phyloP scores from a whole-genome alignment of 2,329 filamentous ascomycete species.

The Talaromyces sp. region DNA sequence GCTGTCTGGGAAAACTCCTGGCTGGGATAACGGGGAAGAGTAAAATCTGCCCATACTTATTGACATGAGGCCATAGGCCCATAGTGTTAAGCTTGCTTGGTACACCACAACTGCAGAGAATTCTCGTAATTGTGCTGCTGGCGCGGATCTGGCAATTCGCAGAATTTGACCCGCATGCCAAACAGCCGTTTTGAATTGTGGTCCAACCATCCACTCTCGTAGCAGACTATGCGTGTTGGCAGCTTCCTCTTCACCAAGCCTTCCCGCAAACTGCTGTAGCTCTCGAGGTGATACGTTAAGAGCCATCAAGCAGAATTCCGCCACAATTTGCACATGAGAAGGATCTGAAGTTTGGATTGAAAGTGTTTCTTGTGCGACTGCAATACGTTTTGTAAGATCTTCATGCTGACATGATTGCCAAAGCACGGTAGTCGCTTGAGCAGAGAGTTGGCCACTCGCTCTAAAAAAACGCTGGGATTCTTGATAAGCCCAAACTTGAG shows the following conservation, averaged over 20 bases:
- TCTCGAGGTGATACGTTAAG: slow-evolving; percentile 1
- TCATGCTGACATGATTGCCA: slow-evolving; percentile 1
- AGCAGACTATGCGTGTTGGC: not conserved
- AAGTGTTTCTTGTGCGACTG: not conserved
- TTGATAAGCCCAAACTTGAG: slow-evolving; percentile 1
- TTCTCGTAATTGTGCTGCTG: not conserved
- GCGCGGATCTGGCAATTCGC: not conserved
- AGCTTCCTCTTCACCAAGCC: not conserved
- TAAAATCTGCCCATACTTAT: not conserved
- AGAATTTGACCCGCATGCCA: slow-evolving; percentile 1
- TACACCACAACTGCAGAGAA: not conserved
- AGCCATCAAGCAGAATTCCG: slow-evolving; percentile 1
- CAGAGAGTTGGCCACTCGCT: not conserved
- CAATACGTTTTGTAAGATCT: not conserved
- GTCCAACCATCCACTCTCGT: not conserved
- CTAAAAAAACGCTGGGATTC: slow-evolving; percentile 1
- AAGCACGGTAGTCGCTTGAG: not conserved
- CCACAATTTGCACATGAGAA: not conserved
- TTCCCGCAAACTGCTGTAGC: not conserved
- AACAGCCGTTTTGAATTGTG: not conserved
- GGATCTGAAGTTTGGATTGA: not conserved
- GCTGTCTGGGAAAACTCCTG: not conserved
- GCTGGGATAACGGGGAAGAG: not conserved
- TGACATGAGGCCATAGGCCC: not conserved
- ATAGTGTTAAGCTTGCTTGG: not conserved